These are phyloP conservation scores for Remersonia thermophila DNA, from an alignment of 2,329 filamentous ascomycete species.

Conservation along the genomic window DNA sequence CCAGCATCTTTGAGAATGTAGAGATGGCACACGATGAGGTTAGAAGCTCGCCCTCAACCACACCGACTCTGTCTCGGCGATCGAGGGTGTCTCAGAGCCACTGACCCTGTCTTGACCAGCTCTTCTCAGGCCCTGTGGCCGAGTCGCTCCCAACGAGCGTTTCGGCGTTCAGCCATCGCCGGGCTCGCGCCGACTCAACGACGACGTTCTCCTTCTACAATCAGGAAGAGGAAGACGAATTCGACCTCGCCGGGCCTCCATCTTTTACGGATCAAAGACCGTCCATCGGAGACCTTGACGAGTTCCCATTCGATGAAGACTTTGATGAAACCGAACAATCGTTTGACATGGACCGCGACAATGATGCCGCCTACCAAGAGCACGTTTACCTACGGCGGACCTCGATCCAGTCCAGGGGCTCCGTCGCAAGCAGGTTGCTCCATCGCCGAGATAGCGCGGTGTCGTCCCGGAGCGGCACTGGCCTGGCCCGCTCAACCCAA, in stretches of 20 bases:
- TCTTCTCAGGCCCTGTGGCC: slow-evolving; percentile 84
- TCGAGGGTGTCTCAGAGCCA: too few relatives aligned
- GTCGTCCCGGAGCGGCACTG: slow-evolving; percentile 53
- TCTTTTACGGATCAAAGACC: slow-evolving; percentile 20
- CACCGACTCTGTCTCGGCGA: too few relatives aligned
- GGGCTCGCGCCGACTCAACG: slow-evolving; percentile 68
- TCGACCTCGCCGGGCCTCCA: slow-evolving; percentile 15
- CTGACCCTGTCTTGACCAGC: too few relatives aligned
- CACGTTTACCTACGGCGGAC: slow-evolving; percentile 38
- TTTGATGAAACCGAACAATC: slow-evolving; percentile 27
- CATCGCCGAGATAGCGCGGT: slow-evolving; percentile 43
- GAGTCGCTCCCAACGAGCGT: slow-evolving; percentile 93
- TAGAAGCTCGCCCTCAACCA: slow-evolving; percentile 13
- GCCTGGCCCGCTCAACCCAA: slow-evolving; percentile 59
- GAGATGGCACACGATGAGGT: slow-evolving; percentile 98
- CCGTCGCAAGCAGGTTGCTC: slow-evolving; percentile 34
- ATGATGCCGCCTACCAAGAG: too few relatives aligned
- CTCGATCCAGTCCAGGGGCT: slow-evolving; percentile 45
- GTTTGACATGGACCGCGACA: slow-evolving; percentile 23
- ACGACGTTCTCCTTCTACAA: slow-evolving; percentile 86
- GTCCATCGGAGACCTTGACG: slow-evolving; percentile 25
- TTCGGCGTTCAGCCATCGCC: slow-evolving; percentile 80
- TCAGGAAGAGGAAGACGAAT: slow-evolving; percentile 41
- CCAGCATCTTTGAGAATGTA: slow-evolving; percentile 85
- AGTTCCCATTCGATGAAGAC: slow-evolving; percentile 29